Evolutionary conservation across 23 red algal genomes (phyloP).

Genomic region (Cyanidioschyzon merolae): DNA sequence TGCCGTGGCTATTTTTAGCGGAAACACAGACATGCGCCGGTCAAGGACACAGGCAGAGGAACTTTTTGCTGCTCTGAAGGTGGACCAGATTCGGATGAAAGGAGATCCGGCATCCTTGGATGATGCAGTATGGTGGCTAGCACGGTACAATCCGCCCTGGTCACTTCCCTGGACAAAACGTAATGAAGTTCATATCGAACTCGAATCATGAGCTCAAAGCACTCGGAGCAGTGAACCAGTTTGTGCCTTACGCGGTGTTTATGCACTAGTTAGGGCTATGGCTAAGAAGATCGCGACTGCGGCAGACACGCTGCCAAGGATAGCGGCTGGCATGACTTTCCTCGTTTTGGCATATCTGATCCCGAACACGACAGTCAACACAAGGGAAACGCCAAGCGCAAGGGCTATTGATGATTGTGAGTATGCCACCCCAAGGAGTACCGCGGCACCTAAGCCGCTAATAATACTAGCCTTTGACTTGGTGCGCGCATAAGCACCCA

Average conservation of each 20-base stretch:
- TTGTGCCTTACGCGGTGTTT: not conserved
- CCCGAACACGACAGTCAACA: conserved; percentile 47
- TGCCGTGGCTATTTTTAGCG: conserved; percentile 39
- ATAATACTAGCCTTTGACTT: conserved; percentile 37
- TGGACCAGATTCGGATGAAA: conserved; percentile 28
- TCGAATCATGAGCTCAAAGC: conserved; percentile 24
- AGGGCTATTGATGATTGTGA: conserved; percentile 33
- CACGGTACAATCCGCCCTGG: conserved; percentile 88
- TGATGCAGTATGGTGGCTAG: conserved; percentile 29
- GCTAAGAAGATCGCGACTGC: conserved; percentile 46
- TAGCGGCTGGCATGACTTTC: conserved; percentile 68
- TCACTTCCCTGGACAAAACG: conserved; percentile 50
- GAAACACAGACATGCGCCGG: conserved; percentile 22
- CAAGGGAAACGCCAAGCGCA: conserved; percentile 45
- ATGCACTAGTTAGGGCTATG: not conserved
- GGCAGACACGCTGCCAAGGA: conserved; percentile 49
- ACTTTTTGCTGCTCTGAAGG: conserved; percentile 25
- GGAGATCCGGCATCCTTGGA: conserved; percentile 18
- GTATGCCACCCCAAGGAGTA: conserved; percentile 47
- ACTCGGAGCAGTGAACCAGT: not conserved
- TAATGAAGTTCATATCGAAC: conserved; percentile 72
- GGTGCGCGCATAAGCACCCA: conserved; percentile 44
- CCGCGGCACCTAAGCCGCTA: conserved; percentile 45
- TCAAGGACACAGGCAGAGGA: conserved; percentile 22
- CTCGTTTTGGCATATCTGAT: conserved; percentile 71